Base-by-base conservation (phyloP, 495 filamentous ascomycete species). In the Penicillium macrosclerotiorum region DNA sequence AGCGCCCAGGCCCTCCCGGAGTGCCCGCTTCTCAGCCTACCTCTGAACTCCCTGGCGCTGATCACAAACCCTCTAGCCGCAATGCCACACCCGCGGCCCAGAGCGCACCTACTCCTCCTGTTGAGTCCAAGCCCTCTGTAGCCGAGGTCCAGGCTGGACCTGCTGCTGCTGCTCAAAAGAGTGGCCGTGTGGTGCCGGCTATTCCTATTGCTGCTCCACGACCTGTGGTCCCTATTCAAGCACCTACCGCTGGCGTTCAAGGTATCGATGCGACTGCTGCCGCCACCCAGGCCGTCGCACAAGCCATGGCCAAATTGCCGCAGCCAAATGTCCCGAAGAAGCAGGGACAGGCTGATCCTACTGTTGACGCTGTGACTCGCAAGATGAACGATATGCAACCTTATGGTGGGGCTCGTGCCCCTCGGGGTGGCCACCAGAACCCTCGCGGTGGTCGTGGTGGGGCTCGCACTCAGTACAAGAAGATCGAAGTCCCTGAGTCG, bases 311-410 rank as follows among this genome's bases (percentile, higher is more conserved):
- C 9, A 89, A 92, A 55, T 67, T 95, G 9, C 68, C 77, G 8
- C 74, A 79, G 67, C 76, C 40, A 19, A 61, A 65, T 38, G 61
- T 62, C 8, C 70, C 71, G 31, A 71, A 69, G 50, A 77, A 78
- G 49, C 57, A 67, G 9, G 54, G 49, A 8, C 66, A 71, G 24
- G 61, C 63, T 3, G 73, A 75, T 44, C 73, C 50, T 26, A 73
- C 76, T 2, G 75, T 95, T 32, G 88, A 96, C 18, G 86, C 88
- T 52, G 65, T 96, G 14, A 82, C 88, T 1, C 86, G 83, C 61
- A 86, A 90, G 65, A 87, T 96, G 51, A 84, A 87, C 46, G 87
- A 96, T 44, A 88, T 97, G 85, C 80, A 86, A 40, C 79, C 88
- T 1, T 86, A 82, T 43, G 71, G 73, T 30, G 67, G 72, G 8